Conservation (phyloP, 2,329 filamentous ascomycete genomes). For the Aureobasidium leucospermi region DNA sequence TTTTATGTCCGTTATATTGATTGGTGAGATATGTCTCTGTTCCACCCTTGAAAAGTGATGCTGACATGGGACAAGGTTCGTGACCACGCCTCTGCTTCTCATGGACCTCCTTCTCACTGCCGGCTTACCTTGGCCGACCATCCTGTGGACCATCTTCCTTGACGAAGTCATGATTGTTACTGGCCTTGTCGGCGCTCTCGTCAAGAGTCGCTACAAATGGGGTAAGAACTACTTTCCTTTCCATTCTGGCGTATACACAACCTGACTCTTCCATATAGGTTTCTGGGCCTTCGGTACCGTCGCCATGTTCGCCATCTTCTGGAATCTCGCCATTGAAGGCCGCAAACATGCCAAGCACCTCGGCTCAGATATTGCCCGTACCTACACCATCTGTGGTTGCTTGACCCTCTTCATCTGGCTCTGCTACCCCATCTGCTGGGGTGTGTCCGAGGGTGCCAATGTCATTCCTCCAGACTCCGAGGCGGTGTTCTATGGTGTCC, state of each 20-base stretch:
- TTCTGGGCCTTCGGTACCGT: conserved; percentile 26
- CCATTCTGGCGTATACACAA: conserved; percentile 14
- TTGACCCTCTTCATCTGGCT: conserved; percentile 52
- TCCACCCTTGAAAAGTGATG: neutral
- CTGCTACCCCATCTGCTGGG: conserved; percentile 55
- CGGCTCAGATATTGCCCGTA: conserved; percentile 42
- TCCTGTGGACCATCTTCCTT: conserved; percentile 52
- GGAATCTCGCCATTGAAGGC: conserved; percentile 48
- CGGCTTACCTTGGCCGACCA: conserved; percentile 54
- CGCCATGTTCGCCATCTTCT: conserved; percentile 50
- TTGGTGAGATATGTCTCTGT: conserved; percentile 33
- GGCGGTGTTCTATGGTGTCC: conserved; percentile 56
- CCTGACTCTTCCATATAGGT: conserved; percentile 27
- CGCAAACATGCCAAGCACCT: conserved; percentile 46
- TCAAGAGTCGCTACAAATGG: conserved; percentile 55
- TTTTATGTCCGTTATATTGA: conserved; percentile 58
- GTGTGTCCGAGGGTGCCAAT: conserved; percentile 53
- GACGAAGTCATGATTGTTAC: conserved; percentile 57
- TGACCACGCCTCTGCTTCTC: conserved; percentile 55
- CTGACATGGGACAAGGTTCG: conserved; percentile 22
- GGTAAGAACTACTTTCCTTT: conserved; percentile 45
- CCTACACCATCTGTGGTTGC: conserved; percentile 45
- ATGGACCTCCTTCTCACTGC: conserved; percentile 52
- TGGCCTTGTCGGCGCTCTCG: conserved; percentile 55
- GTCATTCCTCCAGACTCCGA: conserved; percentile 57